Base-by-base conservation (phyloP, 2,329 filamentous ascomycete genomes). In the Scortechinia acanthostroma region DNA sequence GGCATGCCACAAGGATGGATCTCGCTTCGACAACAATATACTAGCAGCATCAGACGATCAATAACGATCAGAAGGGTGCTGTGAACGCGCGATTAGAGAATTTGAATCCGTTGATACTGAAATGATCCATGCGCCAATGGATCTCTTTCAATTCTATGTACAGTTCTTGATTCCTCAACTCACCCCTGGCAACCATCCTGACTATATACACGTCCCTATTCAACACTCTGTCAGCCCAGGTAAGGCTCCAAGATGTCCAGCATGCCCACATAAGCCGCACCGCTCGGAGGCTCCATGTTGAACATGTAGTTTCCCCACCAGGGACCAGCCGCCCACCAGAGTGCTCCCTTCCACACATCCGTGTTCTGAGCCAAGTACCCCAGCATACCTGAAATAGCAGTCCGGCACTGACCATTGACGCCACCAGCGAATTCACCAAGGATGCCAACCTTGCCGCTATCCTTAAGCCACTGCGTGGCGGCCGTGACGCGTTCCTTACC, bases 141-240 rank as follows among this genome's bases (percentile, higher is more conserved):
- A n/a, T n/a, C n/a, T n/a, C n/a, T n/a, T 4, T 17, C 22, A 35
- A 45, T 40, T 4, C 28, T 3, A 20, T 28, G 19, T 10, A 22
- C 45, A 52, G 50, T 42, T 51, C 51, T 17, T 44, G 44, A 15
- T 48, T 52, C 21, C 44, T 47, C 16, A 45, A 2, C 3, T n/a
- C n/a, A n/a, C n/a, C n/a, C n/a, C n/a, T n/a, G n/a, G n/a, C n/a
- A n/a, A n/a, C n/a, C n/a, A n/a, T n/a, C n/a, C n/a, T n/a, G n/a
- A n/a, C n/a, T n/a, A n/a, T n/a, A n/a, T n/a, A n/a, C n/a, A n/a
- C n/a, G n/a, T n/a, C n/a, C n/a, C n/a, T n/a, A n/a, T n/a, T n/a
- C n/a, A n/a, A n/a, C n/a, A n/a, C n/a, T n/a, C n/a, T n/a, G n/a
- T n/a, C n/a, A n/a, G n/a, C n/a, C n/a, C n/a, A 30, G 10, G n/a